These are phyloP conservation scores for Aspergillus mulundensis DNA, from an alignment of 495 filamentous ascomycete species.

Conservation along the genomic window DNA sequence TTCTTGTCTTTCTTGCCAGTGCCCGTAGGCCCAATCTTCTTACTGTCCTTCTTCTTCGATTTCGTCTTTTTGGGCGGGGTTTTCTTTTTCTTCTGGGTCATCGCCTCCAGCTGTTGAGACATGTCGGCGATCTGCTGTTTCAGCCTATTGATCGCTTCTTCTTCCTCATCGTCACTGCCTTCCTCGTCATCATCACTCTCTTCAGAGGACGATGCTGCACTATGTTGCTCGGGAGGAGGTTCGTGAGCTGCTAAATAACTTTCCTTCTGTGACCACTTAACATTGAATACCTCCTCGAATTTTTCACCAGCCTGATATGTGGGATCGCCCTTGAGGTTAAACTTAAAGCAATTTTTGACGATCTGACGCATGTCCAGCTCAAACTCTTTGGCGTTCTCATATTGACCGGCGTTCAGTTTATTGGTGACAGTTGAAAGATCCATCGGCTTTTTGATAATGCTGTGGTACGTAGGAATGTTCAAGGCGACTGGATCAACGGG, in stretches of 20 bases:
- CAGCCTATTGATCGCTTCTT: constrained; percentile 63
- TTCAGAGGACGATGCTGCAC: constrained; percentile 52
- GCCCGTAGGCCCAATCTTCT: constrained; percentile 42
- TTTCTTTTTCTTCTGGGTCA: constrained; percentile 59
- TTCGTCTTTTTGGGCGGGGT: constrained; percentile 59
- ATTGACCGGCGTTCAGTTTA: constrained; percentile 78
- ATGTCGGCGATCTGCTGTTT: constrained; percentile 63
- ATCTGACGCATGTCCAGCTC: constrained; percentile 78
- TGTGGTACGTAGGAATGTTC: constrained; percentile 91
- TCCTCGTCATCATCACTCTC: constrained; percentile 61
- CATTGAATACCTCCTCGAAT: constrained; percentile 67
- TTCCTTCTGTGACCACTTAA: constrained; percentile 68
- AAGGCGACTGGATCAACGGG: constrained; percentile 92
- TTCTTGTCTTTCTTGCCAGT: constrained; percentile 56
- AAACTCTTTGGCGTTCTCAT: constrained; percentile 79
- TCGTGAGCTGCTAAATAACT: constrained; percentile 72
- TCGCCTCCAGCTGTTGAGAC: constrained; percentile 50
- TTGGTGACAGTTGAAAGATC: constrained; percentile 72
- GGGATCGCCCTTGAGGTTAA: constrained; percentile 77
- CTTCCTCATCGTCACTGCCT: constrained; percentile 62
- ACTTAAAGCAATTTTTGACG: constrained; percentile 84
- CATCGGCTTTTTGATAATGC: constrained; percentile 94
- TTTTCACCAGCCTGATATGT: constrained; percentile 66
- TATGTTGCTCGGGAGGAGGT: constrained; percentile 52
- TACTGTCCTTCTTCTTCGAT: constrained; percentile 47